Conservation (phyloP, 2,329 filamentous ascomycete species). For the Sporothrix luriei region DNA sequence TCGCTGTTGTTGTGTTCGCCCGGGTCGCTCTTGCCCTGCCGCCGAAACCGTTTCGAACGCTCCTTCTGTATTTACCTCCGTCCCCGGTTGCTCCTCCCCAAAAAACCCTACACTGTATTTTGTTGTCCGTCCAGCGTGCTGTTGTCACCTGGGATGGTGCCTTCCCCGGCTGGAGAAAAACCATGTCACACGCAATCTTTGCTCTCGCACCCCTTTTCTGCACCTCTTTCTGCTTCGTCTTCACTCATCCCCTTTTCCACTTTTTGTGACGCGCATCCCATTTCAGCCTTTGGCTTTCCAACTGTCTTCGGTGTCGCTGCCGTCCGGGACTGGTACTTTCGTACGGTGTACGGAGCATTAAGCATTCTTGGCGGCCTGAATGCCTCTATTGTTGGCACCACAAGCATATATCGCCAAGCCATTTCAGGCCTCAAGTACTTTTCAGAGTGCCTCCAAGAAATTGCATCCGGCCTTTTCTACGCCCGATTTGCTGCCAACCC, state of each 20-base stretch:
- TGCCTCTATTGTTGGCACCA: background rate
- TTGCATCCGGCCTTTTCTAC: background rate
- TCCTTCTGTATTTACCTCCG: constrained; percentile 8
- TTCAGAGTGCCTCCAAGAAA: background rate
- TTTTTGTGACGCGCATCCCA: constrained; percentile 14
- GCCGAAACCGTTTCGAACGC: background rate
- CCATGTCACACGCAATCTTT: background rate
- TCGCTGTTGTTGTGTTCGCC: background rate
- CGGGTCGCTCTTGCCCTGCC: constrained; percentile 10
- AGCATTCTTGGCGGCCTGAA: background rate
- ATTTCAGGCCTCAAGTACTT: background rate
- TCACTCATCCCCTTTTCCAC: constrained; percentile 16
- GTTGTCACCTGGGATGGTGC: background rate
- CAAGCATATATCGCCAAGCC: background rate
- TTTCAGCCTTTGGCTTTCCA: background rate
- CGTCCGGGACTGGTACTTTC: background rate
- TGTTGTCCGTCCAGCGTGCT: constrained; percentile 1
- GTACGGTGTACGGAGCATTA: no score
- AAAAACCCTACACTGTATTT: background rate
- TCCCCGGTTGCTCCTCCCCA: background rate
- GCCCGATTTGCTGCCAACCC: background rate
- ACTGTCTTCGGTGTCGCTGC: background rate
- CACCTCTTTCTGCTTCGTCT: background rate
- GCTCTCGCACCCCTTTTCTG: background rate
- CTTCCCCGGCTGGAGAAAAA: background rate